These are phyloP conservation scores for Fusarium euwallaceae DNA, from an alignment of 2,329 filamentous ascomycete species.

Conservation along the genomic window DNA sequence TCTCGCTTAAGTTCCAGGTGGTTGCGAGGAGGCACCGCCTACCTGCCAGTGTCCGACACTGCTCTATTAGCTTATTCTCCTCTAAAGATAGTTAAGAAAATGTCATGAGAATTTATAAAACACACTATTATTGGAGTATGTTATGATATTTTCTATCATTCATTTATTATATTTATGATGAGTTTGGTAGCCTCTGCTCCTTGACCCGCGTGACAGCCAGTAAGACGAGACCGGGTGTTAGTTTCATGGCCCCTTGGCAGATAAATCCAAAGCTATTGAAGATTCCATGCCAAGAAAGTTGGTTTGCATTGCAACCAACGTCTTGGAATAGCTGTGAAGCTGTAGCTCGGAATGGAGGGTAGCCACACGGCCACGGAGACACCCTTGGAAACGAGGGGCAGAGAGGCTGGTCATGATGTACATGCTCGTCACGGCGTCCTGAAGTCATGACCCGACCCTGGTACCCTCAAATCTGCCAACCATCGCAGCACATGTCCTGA, in stretches of 20 bases:
- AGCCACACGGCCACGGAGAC: not conserved
- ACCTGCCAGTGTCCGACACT: conserved; percentile 9
- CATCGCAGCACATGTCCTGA: not conserved
- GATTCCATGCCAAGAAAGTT: not conserved
- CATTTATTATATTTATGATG: too few species aligned
- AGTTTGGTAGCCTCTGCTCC: too few species aligned
- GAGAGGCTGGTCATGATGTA: conserved; percentile 3
- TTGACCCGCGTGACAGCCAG: too few species aligned
- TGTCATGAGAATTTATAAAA: too few species aligned
- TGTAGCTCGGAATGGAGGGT: not conserved
- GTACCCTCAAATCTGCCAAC: not conserved
- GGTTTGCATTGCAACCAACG: not conserved
- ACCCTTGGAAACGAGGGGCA: not conserved
- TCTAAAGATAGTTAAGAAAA: too few species aligned
- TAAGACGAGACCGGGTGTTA: too few species aligned
- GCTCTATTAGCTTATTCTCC: too few species aligned
- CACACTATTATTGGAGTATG: too few species aligned
- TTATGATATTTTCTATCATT: too few species aligned
- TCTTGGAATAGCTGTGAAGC: not conserved
- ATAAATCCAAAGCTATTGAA: not conserved
- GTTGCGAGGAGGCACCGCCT: not conserved
- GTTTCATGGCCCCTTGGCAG: not conserved
- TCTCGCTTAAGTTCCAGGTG: conserved; percentile 15
- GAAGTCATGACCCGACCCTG: not conserved
- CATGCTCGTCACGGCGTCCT: not conserved